phyloP scores from a whole-genome alignment of 345 rosid species.

The Brassica rapa region DNA sequence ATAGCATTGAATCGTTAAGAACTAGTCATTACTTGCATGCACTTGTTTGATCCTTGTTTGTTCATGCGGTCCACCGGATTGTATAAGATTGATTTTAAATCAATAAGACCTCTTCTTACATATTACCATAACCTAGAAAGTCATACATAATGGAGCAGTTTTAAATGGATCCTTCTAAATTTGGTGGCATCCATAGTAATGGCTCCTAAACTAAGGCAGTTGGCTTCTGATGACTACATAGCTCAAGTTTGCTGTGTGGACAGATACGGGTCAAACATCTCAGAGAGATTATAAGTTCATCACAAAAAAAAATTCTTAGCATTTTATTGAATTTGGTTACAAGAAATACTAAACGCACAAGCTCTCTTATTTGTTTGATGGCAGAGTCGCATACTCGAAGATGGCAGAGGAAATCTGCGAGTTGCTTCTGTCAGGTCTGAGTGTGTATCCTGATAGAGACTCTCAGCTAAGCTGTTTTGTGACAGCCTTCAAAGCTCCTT shows the following conservation, averaged over 20 bases:
- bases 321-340: background rate
- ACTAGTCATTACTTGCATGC: slow-evolving; percentile 1
- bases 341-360: background rate
- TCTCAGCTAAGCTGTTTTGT: slow-evolving; percentile 69
- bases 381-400: slow-evolving; percentile 79
- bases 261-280: slow-evolving; percentile 81
- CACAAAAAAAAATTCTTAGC: background rate
- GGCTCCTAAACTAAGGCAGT: slow-evolving; percentile 64
- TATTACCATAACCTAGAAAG: slow-evolving; percentile 1
- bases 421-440: slow-evolving; percentile 55
- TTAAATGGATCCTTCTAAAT: slow-evolving; percentile 62
- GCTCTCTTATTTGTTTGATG: slow-evolving; percentile 1
- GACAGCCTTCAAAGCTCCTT: slow-evolving; percentile 65
- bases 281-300: slow-evolving; percentile 9
- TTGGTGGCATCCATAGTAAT: slow-evolving; percentile 63
- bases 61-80: background rate
- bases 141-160: slow-evolving; percentile 20
- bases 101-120: background rate
- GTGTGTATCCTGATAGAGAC: slow-evolving; percentile 53
- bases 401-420: slow-evolving; percentile 80
- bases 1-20: background rate
- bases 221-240: slow-evolving; percentile 84
- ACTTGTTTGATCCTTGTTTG: slow-evolving; percentile 22
- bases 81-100: background rate
- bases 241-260: slow-evolving; percentile 65